A percentile compares a stretch with the other conserved stretches of the same genome.
Evolutionary conservation across 805 yeast species (phyloP).

Genomic region (Barnettozyma sucrosica): DNA sequence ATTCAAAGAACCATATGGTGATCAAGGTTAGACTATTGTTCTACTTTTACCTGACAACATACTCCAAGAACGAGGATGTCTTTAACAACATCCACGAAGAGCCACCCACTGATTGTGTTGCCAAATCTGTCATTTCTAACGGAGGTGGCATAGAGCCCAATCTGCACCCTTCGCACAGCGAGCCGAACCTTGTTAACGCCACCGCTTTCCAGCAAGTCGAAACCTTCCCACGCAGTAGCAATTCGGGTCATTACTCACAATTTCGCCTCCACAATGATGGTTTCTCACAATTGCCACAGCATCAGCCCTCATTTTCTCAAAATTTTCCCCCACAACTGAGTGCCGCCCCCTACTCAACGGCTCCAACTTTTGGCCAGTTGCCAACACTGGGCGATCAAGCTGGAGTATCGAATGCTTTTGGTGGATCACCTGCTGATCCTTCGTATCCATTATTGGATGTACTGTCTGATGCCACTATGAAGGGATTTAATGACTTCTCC

Average conservation of each 20-base stretch:
- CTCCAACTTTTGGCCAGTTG: neutral
- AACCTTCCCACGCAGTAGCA: neutral
- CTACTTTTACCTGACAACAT: constrained; percentile 25
- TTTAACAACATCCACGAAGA: constrained; percentile 18
- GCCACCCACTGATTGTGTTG: constrained; percentile 11
- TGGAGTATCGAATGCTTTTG: neutral
- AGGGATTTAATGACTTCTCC: constrained; percentile 20
- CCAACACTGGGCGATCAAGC: neutral
- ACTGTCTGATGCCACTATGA: constrained; percentile 22
- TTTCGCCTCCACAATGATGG: constrained; percentile 1
- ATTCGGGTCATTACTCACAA: neutral
- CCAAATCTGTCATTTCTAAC: constrained; percentile 5
- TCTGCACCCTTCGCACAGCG: constrained; percentile 6
- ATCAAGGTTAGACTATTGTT: constrained; percentile 21
- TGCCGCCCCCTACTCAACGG: neutral
- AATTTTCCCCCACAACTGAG: neutral
- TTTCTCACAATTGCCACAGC: constrained; percentile 6
- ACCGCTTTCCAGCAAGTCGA: neutral
- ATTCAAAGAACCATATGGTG: constrained; percentile 18
- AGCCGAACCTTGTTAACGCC: neutral
- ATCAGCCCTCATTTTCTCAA: constrained; percentile 7
- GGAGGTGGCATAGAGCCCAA: neutral
- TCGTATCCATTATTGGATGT: constrained; percentile 17
- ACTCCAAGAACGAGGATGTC: constrained; percentile 23
- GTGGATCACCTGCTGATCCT: constrained; percentile 7